These are phyloP conservation scores for Bruguiera sexangula DNA, from an alignment of 345 rosid species.

Conservation along the genomic window DNA sequence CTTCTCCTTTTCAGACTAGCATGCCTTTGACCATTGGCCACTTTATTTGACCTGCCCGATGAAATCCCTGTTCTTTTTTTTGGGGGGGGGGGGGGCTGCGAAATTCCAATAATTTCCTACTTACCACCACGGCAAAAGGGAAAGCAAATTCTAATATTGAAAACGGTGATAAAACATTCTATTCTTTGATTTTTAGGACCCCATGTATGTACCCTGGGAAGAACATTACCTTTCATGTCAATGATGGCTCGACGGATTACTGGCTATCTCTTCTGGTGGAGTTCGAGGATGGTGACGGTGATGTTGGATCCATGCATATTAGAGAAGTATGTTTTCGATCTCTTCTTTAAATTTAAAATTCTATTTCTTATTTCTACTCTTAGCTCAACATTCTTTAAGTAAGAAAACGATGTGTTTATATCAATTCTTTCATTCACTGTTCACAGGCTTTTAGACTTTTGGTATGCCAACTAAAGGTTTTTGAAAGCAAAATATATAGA, in stretches of 20 bases:
- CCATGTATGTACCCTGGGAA: conserved; percentile 80
- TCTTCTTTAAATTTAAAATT: neutral
- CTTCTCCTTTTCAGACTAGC: no score
- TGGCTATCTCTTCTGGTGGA: conserved; percentile 87
- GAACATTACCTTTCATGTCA: conserved; percentile 80
- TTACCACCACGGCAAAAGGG: neutral
- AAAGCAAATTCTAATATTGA: neutral
- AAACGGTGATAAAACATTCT: neutral
- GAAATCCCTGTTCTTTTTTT: no score
- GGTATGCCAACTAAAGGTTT: neutral
- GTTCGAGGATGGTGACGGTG: conserved; percentile 96
- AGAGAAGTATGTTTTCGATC: conserved; percentile 46
- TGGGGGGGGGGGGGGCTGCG: no score
- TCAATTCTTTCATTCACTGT: no score
- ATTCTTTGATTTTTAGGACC: conserved; percentile 42
- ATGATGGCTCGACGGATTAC: conserved; percentile 76
- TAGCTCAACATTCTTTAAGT: no score
- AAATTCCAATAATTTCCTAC: no score
- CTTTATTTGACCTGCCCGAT: neutral
- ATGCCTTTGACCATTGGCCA: neutral
- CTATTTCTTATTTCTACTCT: neutral
- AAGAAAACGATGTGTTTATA: no score
- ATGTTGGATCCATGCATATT: conserved; percentile 90
- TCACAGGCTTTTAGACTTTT: neutral
- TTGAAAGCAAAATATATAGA: neutral